Evolutionary conservation across 202 grass and related monocot species (phyloP).

Genomic region (Zizania palustris): DNA sequence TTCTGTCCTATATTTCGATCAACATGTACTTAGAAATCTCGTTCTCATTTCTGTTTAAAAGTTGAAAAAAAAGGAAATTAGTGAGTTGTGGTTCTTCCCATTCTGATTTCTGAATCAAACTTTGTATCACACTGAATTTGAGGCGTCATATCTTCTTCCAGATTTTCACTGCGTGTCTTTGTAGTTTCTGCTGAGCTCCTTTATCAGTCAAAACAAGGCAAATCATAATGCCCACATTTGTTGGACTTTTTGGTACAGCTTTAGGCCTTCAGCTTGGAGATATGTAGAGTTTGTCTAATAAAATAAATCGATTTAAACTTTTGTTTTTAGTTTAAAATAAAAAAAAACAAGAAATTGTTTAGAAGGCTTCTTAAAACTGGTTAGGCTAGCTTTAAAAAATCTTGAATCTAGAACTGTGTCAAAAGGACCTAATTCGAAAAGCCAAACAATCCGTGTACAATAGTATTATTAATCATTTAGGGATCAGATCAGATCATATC

Average conservation of each 20-base stretch:
- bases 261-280: too few species aligned
- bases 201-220: conserved; percentile 40
- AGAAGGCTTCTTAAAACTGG: too few species aligned
- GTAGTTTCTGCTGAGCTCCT: background rate
- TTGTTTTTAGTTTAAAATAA: too few species aligned
- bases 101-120: conserved; percentile 2
- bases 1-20: conserved; percentile 9
- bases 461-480: background rate
- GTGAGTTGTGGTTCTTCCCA: background rate
- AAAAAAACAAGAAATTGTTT: too few species aligned
- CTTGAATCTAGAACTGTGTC: too few species aligned
- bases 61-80: background rate
- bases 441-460: conserved; percentile 22
- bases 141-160: background rate
- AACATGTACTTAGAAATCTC: background rate
- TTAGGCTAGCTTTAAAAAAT: too few species aligned
- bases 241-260: too few species aligned
- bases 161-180: background rate
- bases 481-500: conserved; percentile 35
- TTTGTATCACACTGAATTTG: background rate
- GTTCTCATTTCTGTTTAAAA: background rate
- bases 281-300: too few species aligned
- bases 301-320: too few species aligned
- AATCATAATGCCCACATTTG: conserved; percentile 35
- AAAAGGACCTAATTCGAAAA: background rate